Evolutionary conservation across 129 eudicot genomes (phyloP), one percentile per base, ranked within the genome.

Genomic region (Silybum marianum): DNA sequence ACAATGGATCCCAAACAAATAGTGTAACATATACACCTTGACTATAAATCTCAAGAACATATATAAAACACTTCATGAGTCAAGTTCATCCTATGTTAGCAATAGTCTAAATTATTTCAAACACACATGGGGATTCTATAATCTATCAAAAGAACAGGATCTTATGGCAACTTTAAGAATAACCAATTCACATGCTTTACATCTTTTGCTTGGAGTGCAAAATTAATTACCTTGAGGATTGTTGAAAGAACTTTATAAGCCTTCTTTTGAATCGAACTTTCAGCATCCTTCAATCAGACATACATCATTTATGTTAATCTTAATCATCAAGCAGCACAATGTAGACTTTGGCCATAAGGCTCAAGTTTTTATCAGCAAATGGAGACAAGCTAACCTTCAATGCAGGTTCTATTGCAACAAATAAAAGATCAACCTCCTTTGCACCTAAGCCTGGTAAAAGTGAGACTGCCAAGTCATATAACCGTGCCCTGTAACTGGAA

Each of bases 241-340:
- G 84, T 71, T 71, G 98, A 96, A 34, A 91, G 93, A 78, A 90
- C 95, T 93, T 92, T 93, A 82, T 96, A 96, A 65, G 98, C 97
- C 87, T 89, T 92, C 88, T 95, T 95, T 80, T 95, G 99, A 83
- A 95, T 81, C 69, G 86, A 88, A 23, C 98, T 95, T 68, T 92
- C 94, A 62, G 26, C 67, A 73, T 89, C 99, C 97, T 95, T 84
- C 72, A 88, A 78, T 60, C 83, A 83, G 32, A 6, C 63, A 11
- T 73, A 26, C 63, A 36, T 62, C 78, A 34, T 23, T 60, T 77
- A 34, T 62, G 32, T 63, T 22, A 73, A 21, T 11, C 38, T 78
- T 26, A 65, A 69, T 26, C 34, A 69, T 24, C 68, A 66, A 79
- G 67, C 73, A 23, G 32, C 14, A 32, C 25, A 30, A 74, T 38